These are phyloP conservation scores for Massarina eburnea DNA, from an alignment of 2,329 filamentous ascomycete species.

Conservation along the genomic window DNA sequence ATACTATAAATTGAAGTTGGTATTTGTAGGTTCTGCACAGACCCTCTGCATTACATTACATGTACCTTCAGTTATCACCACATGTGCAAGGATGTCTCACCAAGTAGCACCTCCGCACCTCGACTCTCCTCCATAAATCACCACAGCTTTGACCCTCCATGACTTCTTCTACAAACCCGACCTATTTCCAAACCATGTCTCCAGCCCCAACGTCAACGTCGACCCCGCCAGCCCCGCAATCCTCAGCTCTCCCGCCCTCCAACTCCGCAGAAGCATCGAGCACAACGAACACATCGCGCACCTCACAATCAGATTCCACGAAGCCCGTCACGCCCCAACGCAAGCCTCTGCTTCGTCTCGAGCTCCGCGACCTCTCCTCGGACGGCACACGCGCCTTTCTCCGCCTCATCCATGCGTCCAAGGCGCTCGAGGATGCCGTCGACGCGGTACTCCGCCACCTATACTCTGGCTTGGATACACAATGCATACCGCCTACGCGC, in stretches of 20 bases:
- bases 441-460: slow-evolving; percentile 70
- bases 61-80: too few species aligned
- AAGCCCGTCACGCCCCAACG: slow-evolving; percentile 29
- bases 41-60: too few species aligned
- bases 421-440: slow-evolving; percentile 64
- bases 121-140: too few species aligned
- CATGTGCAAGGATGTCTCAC: too few species aligned
- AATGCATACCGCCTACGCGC: slow-evolving; percentile 64
- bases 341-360: slow-evolving; percentile 50
- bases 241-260: slow-evolving; percentile 31
- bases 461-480: slow-evolving; percentile 53
- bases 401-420: slow-evolving; percentile 61
- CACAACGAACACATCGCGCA: neutral
- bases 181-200: slow-evolving; percentile 44
- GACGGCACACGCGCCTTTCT: slow-evolving; percentile 69
- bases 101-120: too few species aligned
- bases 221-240: slow-evolving; percentile 26
- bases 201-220: slow-evolving; percentile 17
- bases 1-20: too few species aligned
- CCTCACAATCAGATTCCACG: neutral
- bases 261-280: neutral
- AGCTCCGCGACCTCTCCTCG: slow-evolving; percentile 54
- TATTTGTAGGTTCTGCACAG: too few species aligned
- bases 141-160: too few species aligned
- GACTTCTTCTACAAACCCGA: slow-evolving; percentile 25